phyloP scores from a whole-genome alignment of 2,329 filamentous ascomycete genomes.

The Cladosporium sp. region DNA sequence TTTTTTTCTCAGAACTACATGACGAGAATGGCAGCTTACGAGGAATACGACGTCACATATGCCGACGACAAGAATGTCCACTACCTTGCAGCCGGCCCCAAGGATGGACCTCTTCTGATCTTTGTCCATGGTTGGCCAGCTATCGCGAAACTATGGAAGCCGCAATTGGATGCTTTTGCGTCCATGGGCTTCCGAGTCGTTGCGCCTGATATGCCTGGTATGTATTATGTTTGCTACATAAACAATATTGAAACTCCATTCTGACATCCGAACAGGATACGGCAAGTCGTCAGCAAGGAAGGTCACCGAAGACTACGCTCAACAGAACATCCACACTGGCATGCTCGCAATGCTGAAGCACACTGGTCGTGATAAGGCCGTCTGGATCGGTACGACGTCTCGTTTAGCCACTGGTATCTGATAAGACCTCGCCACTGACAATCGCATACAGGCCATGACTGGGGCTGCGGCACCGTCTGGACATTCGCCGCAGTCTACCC shows the following conservation, averaged over 20 bases:
- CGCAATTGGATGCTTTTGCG: slow-evolving; percentile 31
- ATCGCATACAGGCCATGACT: slow-evolving; percentile 35
- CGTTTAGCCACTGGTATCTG: slow-evolving; percentile 25
- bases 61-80: slow-evolving; percentile 23
- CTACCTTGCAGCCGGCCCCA: slow-evolving; percentile 25
- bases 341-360: slow-evolving; percentile 38
- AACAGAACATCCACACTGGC: slow-evolving; percentile 27
- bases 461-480: slow-evolving; percentile 35
- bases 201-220: slow-evolving; percentile 31
- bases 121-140: slow-evolving; percentile 34
- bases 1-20: too few species aligned
- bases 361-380: slow-evolving; percentile 35
- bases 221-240: too few species aligned
- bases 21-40: slow-evolving; percentile 17
- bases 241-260: too few species aligned
- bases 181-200: slow-evolving; percentile 24
- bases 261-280: slow-evolving; percentile 23
- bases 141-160: slow-evolving; percentile 34
- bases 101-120: slow-evolving; percentile 25
- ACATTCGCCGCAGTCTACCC: slow-evolving; percentile 31
- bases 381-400: slow-evolving; percentile 44
- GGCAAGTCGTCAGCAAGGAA: slow-evolving; percentile 30
- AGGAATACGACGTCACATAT: slow-evolving; percentile 22
- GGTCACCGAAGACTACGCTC: slow-evolving; percentile 29
- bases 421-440: slow-evolving; percentile 42